A percentile compares a stretch with the other conserved stretches of the same genome.
phyloP scores from a whole-genome alignment of 805 yeast species.

The Kazachstania africana region DNA sequence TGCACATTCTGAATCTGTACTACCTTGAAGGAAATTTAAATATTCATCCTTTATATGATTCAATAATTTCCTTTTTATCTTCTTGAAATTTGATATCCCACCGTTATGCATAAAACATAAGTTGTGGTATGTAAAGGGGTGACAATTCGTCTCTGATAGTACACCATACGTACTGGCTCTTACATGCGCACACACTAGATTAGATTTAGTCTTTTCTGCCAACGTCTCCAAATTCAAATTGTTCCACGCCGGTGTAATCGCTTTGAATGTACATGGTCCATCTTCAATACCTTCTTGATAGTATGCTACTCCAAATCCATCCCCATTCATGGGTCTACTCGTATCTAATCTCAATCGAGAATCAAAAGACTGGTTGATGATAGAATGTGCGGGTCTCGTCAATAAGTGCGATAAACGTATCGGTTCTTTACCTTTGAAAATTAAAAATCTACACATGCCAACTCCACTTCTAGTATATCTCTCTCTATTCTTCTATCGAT shows the following conservation, averaged over 20 bases:
- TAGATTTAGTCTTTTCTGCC: constrained; percentile 78
- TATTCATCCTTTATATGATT: constrained; percentile 69
- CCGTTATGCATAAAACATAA: constrained; percentile 98
- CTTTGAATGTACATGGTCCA: constrained; percentile 87
- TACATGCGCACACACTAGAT: constrained; percentile 86
- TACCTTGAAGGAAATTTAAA: constrained; percentile 75
- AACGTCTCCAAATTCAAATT: constrained; percentile 78
- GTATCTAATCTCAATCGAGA: constrained; percentile 77
- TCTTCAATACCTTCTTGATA: constrained; percentile 27
- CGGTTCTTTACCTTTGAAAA: constrained; percentile 84
- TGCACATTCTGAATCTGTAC: constrained; percentile 92
- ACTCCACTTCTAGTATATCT: too few species aligned
- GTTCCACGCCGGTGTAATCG: constrained; percentile 98
- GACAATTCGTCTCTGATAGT: constrained; percentile 89
- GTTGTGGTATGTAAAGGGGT: constrained; percentile 81
- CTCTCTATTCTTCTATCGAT: too few species aligned
- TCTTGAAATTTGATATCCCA: constrained; percentile 60
- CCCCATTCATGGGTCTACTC: constrained; percentile 91
- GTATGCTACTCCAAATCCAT: constrained; percentile 96
- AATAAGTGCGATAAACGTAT: constrained; percentile 75
- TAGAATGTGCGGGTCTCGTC: constrained; percentile 93
- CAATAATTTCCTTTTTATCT: constrained; percentile 62
- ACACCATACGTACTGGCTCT: constrained; percentile 95
- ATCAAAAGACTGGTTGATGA: constrained; percentile 92
- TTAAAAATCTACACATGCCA: constrained; percentile 85